Evolutionary conservation across 179 eudicot species (phyloP).

Genomic region (Patellifolia procumbens): DNA sequence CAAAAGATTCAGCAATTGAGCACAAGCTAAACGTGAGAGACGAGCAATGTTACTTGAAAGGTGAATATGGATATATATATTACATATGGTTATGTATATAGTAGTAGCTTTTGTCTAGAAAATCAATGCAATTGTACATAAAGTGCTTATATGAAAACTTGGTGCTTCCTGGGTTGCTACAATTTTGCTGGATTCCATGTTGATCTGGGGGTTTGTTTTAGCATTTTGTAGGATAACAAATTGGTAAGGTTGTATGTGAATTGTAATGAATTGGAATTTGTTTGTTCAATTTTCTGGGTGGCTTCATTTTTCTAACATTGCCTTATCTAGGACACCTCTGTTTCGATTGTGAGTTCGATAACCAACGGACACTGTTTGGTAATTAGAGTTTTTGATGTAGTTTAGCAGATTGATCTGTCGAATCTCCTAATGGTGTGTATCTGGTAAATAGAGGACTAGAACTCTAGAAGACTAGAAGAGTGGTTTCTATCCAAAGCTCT

Average conservation of each 20-base stretch:
- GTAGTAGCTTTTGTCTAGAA: conserved; percentile 14
- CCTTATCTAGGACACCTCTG: too few relatives aligned
- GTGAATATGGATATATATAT: conserved; percentile 5
- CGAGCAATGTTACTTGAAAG: conserved; percentile 10
- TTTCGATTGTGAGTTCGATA: too few relatives aligned
- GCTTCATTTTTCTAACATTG: too few relatives aligned
- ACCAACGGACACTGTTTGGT: too few relatives aligned
- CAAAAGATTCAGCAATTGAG: conserved; percentile 25
- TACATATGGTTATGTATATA: conserved; percentile 1
- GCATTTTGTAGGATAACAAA: conserved; percentile 10
- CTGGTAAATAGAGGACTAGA: too few relatives aligned
- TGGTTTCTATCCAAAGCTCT: too few relatives aligned
- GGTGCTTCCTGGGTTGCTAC: conserved; percentile 22
- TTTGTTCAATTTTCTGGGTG: too few relatives aligned
- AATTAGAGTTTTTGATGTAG: too few relatives aligned
- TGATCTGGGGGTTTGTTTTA: neutral
- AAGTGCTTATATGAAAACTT: conserved; percentile 16
- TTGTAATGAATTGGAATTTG: neutral
- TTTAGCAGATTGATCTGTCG: too few relatives aligned
- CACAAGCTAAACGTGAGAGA: neutral
- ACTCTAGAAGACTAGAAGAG: too few relatives aligned
- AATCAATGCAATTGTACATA: conserved; percentile 34
- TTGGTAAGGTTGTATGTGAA: neutral
- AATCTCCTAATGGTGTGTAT: too few relatives aligned
- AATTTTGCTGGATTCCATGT: conserved; percentile 22